phyloP scores from a whole-genome alignment of 1,284 basidiomycete species.

The Microbotryum saponariae region DNA sequence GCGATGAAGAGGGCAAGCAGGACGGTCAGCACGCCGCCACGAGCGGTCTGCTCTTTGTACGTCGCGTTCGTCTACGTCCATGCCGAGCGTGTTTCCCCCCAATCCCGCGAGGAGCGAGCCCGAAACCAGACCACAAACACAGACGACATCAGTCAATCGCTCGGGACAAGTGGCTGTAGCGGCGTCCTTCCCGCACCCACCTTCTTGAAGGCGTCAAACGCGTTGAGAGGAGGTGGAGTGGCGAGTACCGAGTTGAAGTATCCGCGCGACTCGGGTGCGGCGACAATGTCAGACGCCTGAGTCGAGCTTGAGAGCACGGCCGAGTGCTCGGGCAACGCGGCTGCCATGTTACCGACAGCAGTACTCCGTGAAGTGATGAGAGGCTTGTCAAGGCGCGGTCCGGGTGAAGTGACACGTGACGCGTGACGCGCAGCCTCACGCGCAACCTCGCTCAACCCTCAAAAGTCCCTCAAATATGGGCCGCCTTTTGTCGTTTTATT shows the following conservation, averaged over 20 bases:
- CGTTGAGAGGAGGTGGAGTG: slow-evolving; percentile 18
- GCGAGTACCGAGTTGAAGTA: slow-evolving; percentile 20
- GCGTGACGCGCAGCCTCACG: no score
- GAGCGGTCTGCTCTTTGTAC: slow-evolving; percentile 76
- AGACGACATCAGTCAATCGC: neutral
- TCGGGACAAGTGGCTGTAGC: neutral
- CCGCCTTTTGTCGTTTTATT: no score
- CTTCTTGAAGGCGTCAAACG: slow-evolving; percentile 31
- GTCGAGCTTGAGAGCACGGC: no score
- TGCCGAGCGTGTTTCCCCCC: slow-evolving; percentile 29
- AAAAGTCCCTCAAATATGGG: no score
- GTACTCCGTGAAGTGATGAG: no score
- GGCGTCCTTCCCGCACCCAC: neutral
- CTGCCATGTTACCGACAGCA: no score
- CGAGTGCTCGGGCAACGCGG: no score
- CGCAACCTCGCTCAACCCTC: no score
- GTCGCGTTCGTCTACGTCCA: slow-evolving; percentile 65
- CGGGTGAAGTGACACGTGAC: no score
- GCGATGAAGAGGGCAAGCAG: slow-evolving; percentile 65
- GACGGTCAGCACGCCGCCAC: slow-evolving; percentile 80
- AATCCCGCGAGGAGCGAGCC: neutral
- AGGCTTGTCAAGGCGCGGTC: no score
- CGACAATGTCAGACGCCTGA: no score
- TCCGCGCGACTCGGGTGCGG: neutral
- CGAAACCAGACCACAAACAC: neutral